Conservation (phyloP, 495 filamentous ascomycete species). For the Barbatosphaeria neglecta region DNA sequence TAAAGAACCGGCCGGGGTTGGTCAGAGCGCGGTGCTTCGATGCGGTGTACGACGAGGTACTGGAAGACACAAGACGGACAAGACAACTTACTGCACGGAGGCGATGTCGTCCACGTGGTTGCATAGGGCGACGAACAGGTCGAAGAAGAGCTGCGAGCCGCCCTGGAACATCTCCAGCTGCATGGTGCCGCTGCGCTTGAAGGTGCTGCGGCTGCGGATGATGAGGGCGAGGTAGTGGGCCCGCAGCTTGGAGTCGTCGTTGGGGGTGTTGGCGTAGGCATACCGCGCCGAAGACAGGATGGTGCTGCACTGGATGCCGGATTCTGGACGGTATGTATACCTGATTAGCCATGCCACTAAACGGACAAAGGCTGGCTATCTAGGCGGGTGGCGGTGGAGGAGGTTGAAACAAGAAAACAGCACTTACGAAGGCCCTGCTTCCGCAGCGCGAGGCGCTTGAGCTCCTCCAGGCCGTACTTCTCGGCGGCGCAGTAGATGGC, state of each 20-base stretch:
- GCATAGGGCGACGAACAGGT: constrained; percentile 84
- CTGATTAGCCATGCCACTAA: too few species aligned
- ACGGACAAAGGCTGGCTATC: too few species aligned
- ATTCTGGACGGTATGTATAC: too few species aligned
- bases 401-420: not conserved
- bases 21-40: too few species aligned
- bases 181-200: constrained; percentile 94
- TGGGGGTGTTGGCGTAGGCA: constrained; percentile 80
- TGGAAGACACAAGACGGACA: not conserved
- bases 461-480: constrained; percentile 70
- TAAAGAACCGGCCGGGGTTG: constrained; percentile 6
- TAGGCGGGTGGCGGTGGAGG: not conserved
- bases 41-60: not conserved
- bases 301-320: constrained; percentile 69
- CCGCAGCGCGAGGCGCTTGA: constrained; percentile 76
- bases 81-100: constrained; percentile 32
- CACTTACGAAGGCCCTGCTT: constrained; percentile 66
- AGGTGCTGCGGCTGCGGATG: constrained; percentile 70
- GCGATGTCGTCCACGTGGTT: constrained; percentile 69
- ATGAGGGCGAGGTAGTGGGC: constrained; percentile 90
- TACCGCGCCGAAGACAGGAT: constrained; percentile 76
- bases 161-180: constrained; percentile 87
- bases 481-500: constrained; percentile 86
- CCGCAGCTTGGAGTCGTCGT: constrained; percentile 75
- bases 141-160: constrained; percentile 73